phyloP scores from a whole-genome alignment of 192 early-diverging fungal genomes.

The Helicostylum pulchrum region DNA sequence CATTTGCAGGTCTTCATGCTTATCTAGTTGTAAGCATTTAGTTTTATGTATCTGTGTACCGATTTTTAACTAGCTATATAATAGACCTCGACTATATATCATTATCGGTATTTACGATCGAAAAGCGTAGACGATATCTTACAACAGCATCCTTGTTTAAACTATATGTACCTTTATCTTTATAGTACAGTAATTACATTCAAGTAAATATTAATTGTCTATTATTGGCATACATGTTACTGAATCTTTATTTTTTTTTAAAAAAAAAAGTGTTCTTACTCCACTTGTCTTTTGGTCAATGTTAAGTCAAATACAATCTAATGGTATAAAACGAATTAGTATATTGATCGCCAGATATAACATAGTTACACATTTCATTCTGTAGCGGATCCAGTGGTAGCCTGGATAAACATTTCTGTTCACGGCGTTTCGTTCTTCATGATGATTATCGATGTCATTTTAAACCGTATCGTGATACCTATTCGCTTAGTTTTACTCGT shows the following conservation, averaged over 20 bases:
- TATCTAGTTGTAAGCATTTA: constrained; percentile 26
- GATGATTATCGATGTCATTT: constrained; percentile 34
- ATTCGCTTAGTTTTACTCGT: constrained; percentile 20
- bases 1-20: constrained; percentile 28
- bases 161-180: constrained; percentile 27
- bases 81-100: constrained; percentile 21
- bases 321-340: no score
- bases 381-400: no score
- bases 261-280: constrained; percentile 26
- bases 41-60: background rate
- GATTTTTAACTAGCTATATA: background rate
- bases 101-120: constrained; percentile 18
- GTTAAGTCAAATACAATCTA: background rate
- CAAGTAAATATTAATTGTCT: constrained; percentile 25
- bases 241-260: no score
- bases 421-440: constrained; percentile 32
- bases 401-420: constrained; percentile 22
- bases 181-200: constrained; percentile 24
- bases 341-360: no score
- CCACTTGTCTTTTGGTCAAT: constrained; percentile 35
- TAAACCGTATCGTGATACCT: constrained; percentile 24
- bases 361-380: no score
- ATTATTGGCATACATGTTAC: background rate
- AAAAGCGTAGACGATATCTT: constrained; percentile 14
- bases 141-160: constrained; percentile 23